Conservation (phyloP, 345 rosid species). For the sweet orange (Citrus sinensis) region DNA sequence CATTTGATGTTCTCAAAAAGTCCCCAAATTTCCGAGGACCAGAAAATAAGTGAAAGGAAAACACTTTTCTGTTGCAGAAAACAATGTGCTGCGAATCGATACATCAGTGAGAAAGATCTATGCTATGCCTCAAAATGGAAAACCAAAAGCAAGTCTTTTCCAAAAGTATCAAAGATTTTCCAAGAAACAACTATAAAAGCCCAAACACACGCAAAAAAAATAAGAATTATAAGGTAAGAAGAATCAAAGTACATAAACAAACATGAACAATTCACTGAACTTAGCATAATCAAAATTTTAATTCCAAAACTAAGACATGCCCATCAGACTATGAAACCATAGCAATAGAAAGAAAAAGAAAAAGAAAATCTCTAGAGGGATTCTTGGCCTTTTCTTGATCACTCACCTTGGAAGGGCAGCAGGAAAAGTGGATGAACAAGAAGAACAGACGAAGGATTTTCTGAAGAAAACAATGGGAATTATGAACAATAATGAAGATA, state of each 20-base stretch:
- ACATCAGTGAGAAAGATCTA: constrained; percentile 9
- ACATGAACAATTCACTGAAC: neutral
- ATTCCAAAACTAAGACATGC: neutral
- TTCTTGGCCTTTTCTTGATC: too few relatives aligned
- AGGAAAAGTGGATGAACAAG: too few relatives aligned
- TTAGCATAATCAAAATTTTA: neutral
- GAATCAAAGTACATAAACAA: neutral
- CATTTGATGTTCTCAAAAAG: neutral
- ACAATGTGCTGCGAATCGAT: neutral
- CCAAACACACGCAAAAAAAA: neutral
- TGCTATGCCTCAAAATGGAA: neutral
- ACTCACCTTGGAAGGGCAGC: too few relatives aligned
- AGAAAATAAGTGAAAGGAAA: neutral
- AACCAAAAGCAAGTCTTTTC: neutral
- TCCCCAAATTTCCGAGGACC: neutral
- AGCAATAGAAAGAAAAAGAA: too few relatives aligned
- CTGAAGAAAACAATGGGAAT: too few relatives aligned
- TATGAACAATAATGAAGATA: too few relatives aligned
- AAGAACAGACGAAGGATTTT: too few relatives aligned
- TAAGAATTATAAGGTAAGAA: too few relatives aligned
- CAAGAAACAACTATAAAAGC: neutral
- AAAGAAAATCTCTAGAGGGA: too few relatives aligned
- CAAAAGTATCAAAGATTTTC: neutral
- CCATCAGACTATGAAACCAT: too few relatives aligned
- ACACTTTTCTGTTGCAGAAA: constrained; percentile 7